phyloP scores from a whole-genome alignment of 805 yeast genomes.

The Starmerella gropengiesseri region DNA sequence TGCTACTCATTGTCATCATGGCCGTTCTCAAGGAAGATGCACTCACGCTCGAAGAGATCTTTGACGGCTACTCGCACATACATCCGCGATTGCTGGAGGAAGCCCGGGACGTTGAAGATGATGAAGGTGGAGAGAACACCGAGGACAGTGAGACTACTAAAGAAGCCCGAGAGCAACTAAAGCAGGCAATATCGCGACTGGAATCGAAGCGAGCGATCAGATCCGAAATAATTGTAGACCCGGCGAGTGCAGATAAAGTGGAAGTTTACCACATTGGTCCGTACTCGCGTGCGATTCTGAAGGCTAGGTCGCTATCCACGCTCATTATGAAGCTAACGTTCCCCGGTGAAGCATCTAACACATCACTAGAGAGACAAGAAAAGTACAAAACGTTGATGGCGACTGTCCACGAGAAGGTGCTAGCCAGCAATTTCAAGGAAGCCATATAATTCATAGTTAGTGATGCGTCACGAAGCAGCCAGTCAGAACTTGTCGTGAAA shows the following conservation, averaged over 20 bases:
- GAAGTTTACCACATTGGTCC: slow-evolving; percentile 11
- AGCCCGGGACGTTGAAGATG: background rate
- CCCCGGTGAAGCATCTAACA: background rate
- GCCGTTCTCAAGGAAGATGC: background rate
- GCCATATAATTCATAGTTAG: background rate
- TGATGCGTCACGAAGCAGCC: background rate
- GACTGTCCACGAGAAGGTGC: background rate
- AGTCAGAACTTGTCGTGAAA: slow-evolving; percentile 2
- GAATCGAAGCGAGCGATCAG: slow-evolving; percentile 1
- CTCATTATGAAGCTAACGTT: slow-evolving; percentile 7
- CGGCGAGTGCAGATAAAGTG: background rate
- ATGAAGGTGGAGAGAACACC: background rate
- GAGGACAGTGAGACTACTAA: no score
- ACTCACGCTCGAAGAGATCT: background rate
- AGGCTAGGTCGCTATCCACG: background rate
- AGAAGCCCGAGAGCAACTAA: background rate
- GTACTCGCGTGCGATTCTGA: background rate
- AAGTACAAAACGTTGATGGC: background rate
- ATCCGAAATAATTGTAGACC: background rate
- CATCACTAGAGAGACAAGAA: background rate
- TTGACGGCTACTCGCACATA: background rate
- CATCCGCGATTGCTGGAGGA: background rate
- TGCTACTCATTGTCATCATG: background rate
- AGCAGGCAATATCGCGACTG: background rate
- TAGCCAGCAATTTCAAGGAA: background rate